Evolutionary conservation across 495 filamentous ascomycete species (phyloP).

Genomic region (Platismatia glauca): DNA sequence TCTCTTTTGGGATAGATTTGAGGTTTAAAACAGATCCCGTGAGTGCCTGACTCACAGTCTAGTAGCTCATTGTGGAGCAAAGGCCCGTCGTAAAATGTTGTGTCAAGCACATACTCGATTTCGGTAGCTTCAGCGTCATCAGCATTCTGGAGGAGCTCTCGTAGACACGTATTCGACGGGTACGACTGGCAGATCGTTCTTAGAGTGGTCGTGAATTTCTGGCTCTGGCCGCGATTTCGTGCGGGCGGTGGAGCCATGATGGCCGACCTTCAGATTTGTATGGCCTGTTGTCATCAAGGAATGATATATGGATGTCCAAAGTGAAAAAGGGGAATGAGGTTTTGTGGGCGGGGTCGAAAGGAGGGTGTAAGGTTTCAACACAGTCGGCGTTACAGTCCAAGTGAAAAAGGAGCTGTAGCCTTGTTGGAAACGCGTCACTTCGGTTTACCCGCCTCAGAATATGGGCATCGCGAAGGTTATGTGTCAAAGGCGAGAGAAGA

Average conservation of each 20-base stretch:
- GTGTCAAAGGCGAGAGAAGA: not conserved
- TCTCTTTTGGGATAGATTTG: no score
- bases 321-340: not conserved
- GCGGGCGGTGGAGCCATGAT: not conserved
- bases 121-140: conserved; percentile 21
- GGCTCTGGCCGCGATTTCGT: conserved; percentile 8
- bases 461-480: not conserved
- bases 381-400: not conserved
- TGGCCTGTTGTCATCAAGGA: not conserved
- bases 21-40: no score
- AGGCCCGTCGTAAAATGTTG: conserved; percentile 14
- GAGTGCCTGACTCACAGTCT: no score
- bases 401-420: not conserved
- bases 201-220: conserved; percentile 17
- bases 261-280: not conserved
- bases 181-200: conserved; percentile 21
- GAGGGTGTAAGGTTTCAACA: not conserved
- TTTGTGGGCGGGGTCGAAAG: not conserved
- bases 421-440: not conserved
- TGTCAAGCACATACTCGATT: conserved; percentile 22
- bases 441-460: not conserved
- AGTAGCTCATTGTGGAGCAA: conserved; percentile 28
- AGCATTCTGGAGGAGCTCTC: conserved; percentile 23
- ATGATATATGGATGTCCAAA: not conserved
- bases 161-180: conserved; percentile 18